Conservation (phyloP, 2,329 filamentous ascomycete species). For the Aspergillus sergii region DNA sequence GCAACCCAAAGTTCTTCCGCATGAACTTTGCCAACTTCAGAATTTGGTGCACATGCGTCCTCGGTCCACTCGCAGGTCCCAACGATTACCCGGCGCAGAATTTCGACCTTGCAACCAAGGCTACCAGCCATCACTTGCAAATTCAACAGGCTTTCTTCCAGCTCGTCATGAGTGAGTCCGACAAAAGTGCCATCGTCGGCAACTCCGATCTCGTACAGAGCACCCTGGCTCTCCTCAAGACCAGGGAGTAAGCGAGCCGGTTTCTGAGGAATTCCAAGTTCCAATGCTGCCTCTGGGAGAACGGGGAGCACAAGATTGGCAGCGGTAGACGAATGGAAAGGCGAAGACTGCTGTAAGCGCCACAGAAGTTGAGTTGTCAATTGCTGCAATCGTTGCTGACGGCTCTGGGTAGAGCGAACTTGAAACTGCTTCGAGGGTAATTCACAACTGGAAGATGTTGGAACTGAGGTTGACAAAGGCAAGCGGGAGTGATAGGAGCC, state of each 20-base stretch:
- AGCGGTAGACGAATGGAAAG: constrained; percentile 80
- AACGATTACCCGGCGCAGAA: constrained; percentile 79
- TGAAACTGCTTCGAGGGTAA: constrained; percentile 40
- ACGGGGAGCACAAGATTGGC: constrained; percentile 74
- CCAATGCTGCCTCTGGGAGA: constrained; percentile 65
- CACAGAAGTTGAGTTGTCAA: constrained; percentile 93
- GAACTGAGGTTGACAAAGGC: constrained; percentile 24
- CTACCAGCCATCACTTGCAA: constrained; percentile 89
- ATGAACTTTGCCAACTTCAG: constrained; percentile 29
- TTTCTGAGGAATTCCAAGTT: constrained; percentile 59
- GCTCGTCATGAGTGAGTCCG: constrained; percentile 84
- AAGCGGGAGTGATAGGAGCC: constrained; percentile 54
- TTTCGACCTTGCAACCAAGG: constrained; percentile 80
- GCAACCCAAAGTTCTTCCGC: constrained; percentile 76
- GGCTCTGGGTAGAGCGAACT: constrained; percentile 64
- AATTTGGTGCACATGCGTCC: constrained; percentile 22
- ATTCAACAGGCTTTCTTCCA: constrained; percentile 86
- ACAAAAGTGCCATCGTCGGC: constrained; percentile 91
- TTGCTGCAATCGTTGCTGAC: constrained; percentile 84
- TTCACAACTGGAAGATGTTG: constrained; percentile 33
- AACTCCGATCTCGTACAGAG: constrained; percentile 94
- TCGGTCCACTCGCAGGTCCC: constrained; percentile 71
- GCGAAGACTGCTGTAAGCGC: constrained; percentile 92
- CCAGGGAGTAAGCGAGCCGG: constrained; percentile 66
- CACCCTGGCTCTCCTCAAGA: constrained; percentile 88